Evolutionary conservation across 2,329 filamentous ascomycete genomes (phyloP).

Genomic region (Gliomastix tumulicola): DNA sequence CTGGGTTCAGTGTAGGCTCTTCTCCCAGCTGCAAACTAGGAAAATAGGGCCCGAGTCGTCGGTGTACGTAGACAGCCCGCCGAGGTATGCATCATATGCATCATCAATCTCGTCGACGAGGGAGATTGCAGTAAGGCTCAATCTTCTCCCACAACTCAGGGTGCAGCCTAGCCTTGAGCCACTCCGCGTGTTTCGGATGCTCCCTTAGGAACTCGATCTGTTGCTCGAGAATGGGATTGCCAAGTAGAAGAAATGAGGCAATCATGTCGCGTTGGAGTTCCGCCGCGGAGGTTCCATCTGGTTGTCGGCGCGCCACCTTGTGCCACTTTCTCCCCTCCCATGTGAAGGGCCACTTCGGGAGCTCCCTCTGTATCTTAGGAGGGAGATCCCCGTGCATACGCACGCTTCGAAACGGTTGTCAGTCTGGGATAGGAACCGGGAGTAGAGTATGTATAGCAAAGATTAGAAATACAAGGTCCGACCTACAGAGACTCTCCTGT

Average conservation of each 20-base stretch:
- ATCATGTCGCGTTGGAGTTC: not conserved
- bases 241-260: not conserved
- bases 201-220: not conserved
- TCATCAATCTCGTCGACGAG: not conserved
- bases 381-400: not conserved
- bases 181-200: not conserved
- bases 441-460: not conserved
- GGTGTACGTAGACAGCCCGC: too few species aligned
- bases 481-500: slow-evolving; percentile 9
- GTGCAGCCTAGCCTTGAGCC: not conserved
- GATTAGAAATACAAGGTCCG: not conserved
- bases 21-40: too few species aligned
- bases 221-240: not conserved
- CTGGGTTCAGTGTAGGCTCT: too few species aligned
- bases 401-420: not conserved
- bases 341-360: not conserved
- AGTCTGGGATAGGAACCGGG: too few species aligned
- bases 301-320: not conserved
- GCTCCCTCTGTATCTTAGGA: not conserved
- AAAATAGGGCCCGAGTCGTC: too few species aligned
- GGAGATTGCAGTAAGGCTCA: slow-evolving; percentile 26
- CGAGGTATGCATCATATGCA: too few species aligned
- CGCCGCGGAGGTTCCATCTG: not conserved
- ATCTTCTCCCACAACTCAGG: not conserved
- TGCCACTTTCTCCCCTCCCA: not conserved